Base-by-base conservation (phyloP, 495 filamentous ascomycete species). In the Neurospora discreta region DNA sequence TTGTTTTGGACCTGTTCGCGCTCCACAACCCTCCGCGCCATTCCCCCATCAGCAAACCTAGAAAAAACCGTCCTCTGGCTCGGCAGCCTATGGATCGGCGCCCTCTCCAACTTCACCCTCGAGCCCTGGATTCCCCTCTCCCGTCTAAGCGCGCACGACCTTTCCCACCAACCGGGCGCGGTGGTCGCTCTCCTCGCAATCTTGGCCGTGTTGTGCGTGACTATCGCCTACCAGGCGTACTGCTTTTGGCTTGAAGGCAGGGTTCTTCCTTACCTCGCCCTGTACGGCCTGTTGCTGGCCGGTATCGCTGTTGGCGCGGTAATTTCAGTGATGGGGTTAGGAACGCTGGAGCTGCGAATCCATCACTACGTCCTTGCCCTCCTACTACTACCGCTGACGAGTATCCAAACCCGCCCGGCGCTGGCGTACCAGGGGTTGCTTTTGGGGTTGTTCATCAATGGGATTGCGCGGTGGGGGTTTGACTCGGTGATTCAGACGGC, bases 351-450 rank as follows among this genome's bases (percentile, higher is more conserved):
- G 69, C 86, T 99, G 58, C 88, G 95, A n/a, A 95, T 99, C 72
- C 95, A 99, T 76, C 95, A 99, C 79, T 99, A 99, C 75, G 91
- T 99, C 74, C 86, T 99, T 16, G 94, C 92, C 13, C 83, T 98
- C 2, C 79, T 88, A 2, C 86, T 98, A 0, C 88, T 97, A 16
- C 93, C 92, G 0, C 93, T 93, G 0, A 97, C 94, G 0, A 88
- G 89, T 52, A 87, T 97, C 68, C 93, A 95, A 71, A 97, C 91
- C 3, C 87, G 95, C 0, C 90, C 91, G 0, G 89, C 88, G 0
- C 80, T 97, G 16, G 79, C 95, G 10, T 97, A 92, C 73, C 93
- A 97, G 76, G 95, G 95, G 3, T 80, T 98, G n/a, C 82, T 98
- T 1, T 78, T 98, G 8, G 95, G 95, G 16, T 84, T 98, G 0